Evolutionary conservation across 2,329 filamentous ascomycete genomes (phyloP), one percentile per base, ranked within the genome.

Genomic region (Rugonectria rugulosa): DNA sequence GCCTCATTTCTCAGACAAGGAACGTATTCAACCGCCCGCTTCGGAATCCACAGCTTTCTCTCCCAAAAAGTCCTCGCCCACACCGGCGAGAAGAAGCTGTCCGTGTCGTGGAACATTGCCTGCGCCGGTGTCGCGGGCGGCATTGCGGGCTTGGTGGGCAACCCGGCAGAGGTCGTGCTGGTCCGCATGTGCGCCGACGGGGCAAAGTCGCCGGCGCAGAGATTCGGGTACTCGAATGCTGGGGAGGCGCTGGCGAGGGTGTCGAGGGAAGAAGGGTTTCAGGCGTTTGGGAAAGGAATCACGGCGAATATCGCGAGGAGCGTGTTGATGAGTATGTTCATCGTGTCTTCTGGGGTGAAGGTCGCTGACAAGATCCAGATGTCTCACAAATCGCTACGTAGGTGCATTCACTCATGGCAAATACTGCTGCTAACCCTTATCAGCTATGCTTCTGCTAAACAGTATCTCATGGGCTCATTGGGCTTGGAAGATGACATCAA

Each of bases 111-210:
- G 36, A 78, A 75, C 11, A 72, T 78, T 19, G 65, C 67, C 0
- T 76, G 75, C 34, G 76, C 77, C 3, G 75, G 73, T 5, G 31
- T 74, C 1, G 73, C 76, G 0, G 77, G 76, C 11, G 75, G 76
- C 7, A 64, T 77, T 15, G 77, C 77, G 1, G 77, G 77, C 14
- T 32, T 78, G n/a, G 64, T 79, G 3, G 77, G 77, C n/a, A 79
- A 79, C 20, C 77, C 77, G 4, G 74, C 77, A 10, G 77, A 79
- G 57, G 72, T 77, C 0, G 69, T 78, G 1, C 70, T 79, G 5
- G 77, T 79, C 0, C 68, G 77, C 6, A 79, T 79, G 77, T 79
- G 77, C 54, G 74, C 76, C 12, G 77, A 79, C 61, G 77, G 76
- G 1, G 77, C 77, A 0, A 77, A 74, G 56, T 53, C 68, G 1